Evolutionary conservation across 2,329 filamentous ascomycete species (phyloP), one percentile per base, ranked within the genome.

Genomic region (Monosporascus sp.): DNA sequence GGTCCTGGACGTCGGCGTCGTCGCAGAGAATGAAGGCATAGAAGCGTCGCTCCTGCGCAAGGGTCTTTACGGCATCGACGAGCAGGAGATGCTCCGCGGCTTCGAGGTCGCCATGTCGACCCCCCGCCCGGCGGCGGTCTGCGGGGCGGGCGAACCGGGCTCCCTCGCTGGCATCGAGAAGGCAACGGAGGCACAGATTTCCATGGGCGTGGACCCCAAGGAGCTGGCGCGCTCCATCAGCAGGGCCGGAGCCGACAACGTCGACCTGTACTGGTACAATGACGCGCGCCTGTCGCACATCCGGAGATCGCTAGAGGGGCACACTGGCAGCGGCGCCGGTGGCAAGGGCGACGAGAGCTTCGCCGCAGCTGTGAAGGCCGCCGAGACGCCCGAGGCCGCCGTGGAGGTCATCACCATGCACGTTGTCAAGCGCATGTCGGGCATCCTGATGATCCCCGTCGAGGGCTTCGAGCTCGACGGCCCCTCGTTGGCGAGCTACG

Each of bases 1-100:
- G 56, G 64, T 75, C 37, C 59, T 62, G 2, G 71, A 67, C 4
- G 58, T 65, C 22, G 65, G 65, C 2, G 60, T 62, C 31, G 57
- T 69, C 4, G 59, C 58, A 15, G 63, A 68, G 35, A 63, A 62
- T 39, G 50, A 50, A 27, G 55, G 36, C 15, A 27, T 56, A 7
- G 55, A 60, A 49, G 24, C 25, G 17, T 55, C 54, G 7, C 48
- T 61, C 7, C 39, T 41, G 24, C 49, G 53, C 15, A 57, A 55
- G 44, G 60, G 58, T 14, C 18, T 61, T 22, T 55, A 61, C 24
- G 57, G 54, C 22, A 60, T 61, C 48, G 49, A 55, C 46, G 58
- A 61, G 52, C 24, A 56, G 6, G 60, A 62, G 45, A 51, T 61
- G 50, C 51, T 61, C 15, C 39, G 58, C 9, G 50, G 61, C 4